Conservation (phyloP, 1,139 yeast genomes). For the Kurtzmaniella natalensis region DNA sequence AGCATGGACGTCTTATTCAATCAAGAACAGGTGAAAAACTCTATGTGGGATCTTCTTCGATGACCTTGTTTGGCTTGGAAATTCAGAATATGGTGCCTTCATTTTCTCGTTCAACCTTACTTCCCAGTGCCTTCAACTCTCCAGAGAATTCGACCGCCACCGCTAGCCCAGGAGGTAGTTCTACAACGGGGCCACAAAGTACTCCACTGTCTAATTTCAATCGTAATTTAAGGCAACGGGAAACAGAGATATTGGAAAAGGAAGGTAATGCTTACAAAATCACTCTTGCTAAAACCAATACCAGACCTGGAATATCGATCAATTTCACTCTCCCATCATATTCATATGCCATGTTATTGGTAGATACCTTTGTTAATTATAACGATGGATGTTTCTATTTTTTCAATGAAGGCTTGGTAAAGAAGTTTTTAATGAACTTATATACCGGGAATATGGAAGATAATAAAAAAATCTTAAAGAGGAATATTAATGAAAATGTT, state of each 20-base stretch:
- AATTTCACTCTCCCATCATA: slow-evolving; percentile 72
- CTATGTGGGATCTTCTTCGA: slow-evolving; percentile 75
- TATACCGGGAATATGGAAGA: slow-evolving; percentile 46
- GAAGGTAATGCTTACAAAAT: slow-evolving; percentile 74
- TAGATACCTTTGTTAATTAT: slow-evolving; percentile 72
- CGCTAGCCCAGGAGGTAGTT: neutral
- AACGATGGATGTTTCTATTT: slow-evolving; percentile 86
- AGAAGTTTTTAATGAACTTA: slow-evolving; percentile 56
- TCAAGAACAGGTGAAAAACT: slow-evolving; percentile 71
- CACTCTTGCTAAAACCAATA: slow-evolving; percentile 62
- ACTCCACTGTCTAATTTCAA: slow-evolving; percentile 8
- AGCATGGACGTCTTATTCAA: slow-evolving; percentile 65
- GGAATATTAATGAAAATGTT: slow-evolving; percentile 28
- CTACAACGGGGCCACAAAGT: slow-evolving; percentile 11
- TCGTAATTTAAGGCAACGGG: slow-evolving; percentile 20
- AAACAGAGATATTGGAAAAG: slow-evolving; percentile 52
- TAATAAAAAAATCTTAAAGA: slow-evolving; percentile 34
- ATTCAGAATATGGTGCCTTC: slow-evolving; percentile 58
- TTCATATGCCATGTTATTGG: slow-evolving; percentile 68
- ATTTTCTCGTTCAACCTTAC: slow-evolving; percentile 16
- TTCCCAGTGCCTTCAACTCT: slow-evolving; percentile 11
- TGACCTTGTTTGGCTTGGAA: slow-evolving; percentile 76
- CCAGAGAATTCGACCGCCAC: slow-evolving; percentile 1
- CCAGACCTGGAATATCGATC: slow-evolving; percentile 63
- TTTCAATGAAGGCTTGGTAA: slow-evolving; percentile 76